Conservation (phyloP, 1,284 basidiomycete genomes). For the Cerrena zonata region DNA sequence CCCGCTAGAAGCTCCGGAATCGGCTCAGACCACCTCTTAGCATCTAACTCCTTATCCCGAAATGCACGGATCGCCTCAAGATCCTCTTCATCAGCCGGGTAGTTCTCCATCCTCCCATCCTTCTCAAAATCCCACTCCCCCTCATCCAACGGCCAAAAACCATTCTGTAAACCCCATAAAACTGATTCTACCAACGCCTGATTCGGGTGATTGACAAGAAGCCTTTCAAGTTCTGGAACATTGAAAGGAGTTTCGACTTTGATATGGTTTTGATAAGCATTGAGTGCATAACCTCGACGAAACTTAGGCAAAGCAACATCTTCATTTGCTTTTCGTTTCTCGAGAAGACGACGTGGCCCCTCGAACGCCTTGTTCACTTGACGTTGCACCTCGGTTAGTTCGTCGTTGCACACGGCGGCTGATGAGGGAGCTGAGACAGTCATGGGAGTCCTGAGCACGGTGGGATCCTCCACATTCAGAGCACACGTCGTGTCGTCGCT, state of each 20-base stretch:
- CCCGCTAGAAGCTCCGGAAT: conserved; percentile 38
- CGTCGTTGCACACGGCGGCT: background rate
- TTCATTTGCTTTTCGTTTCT: conserved; percentile 15
- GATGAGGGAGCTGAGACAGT: background rate
- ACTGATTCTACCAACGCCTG: conserved; percentile 22
- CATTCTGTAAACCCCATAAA: conserved; percentile 16
- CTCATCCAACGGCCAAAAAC: conserved; percentile 24
- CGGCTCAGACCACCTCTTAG: conserved; percentile 30
- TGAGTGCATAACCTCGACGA: conserved; percentile 16
- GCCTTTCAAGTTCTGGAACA: conserved; percentile 19
- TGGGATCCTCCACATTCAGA: background rate
- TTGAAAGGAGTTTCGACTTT: conserved; percentile 31
- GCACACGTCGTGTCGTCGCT: background rate
- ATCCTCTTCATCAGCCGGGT: conserved; percentile 1
- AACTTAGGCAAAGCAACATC: background rate
- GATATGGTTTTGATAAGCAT: conserved; percentile 26
- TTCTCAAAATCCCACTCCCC: conserved; percentile 3
- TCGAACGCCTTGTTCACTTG: background rate
- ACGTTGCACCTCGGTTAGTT: background rate
- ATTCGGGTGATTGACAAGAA: conserved; percentile 22
- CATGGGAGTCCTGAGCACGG: background rate
- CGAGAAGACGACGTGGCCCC: conserved; percentile 1
- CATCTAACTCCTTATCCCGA: conserved; percentile 25
- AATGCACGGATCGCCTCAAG: conserved; percentile 1
- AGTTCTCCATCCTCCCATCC: conserved; percentile 8